Percentiles rank a stretch among this genome's conserved stretches.
These are phyloP conservation scores for Fusarium vanettenii DNA, from an alignment of 2,329 filamentous ascomycete species.

Conservation along the genomic window DNA sequence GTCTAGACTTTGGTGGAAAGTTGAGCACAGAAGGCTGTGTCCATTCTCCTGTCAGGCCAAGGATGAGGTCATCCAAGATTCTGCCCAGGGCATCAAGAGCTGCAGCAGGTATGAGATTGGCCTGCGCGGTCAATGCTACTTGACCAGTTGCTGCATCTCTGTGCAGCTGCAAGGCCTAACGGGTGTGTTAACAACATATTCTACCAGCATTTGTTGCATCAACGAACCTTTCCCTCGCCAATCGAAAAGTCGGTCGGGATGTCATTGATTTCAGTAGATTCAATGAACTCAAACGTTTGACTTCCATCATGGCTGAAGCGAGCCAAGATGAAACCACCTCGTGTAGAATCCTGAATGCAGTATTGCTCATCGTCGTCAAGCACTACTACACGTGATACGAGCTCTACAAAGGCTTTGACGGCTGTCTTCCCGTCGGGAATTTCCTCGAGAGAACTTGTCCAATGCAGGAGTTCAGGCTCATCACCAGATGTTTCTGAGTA, in stretches of 20 bases:
- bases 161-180: background rate
- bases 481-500: background rate
- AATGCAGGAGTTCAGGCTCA: background rate
- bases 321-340: background rate
- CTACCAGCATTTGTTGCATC: accelerated
- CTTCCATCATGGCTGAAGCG: background rate
- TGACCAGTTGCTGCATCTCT: background rate
- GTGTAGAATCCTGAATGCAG: conserved; percentile 7
- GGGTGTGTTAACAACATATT: background rate
- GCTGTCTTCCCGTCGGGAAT: background rate
- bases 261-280: background rate
- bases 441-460: background rate
- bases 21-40: conserved; percentile 14
- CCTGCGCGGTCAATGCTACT: background rate
- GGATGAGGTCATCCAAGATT: conserved; percentile 7
- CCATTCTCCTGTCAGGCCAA: background rate
- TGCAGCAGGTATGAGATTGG: background rate
- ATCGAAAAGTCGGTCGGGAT: conserved; percentile 17
- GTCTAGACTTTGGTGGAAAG: conserved; percentile 1
- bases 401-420: conserved; percentile 3
- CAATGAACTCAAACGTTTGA: background rate
- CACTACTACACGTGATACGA: conserved; percentile 6
- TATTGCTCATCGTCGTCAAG: background rate
- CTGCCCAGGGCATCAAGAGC: conserved; percentile 1
- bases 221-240: conserved; percentile 11